phyloP scores from a whole-genome alignment of 1,139 yeast species.

The Saccharomyces hybrid region DNA sequence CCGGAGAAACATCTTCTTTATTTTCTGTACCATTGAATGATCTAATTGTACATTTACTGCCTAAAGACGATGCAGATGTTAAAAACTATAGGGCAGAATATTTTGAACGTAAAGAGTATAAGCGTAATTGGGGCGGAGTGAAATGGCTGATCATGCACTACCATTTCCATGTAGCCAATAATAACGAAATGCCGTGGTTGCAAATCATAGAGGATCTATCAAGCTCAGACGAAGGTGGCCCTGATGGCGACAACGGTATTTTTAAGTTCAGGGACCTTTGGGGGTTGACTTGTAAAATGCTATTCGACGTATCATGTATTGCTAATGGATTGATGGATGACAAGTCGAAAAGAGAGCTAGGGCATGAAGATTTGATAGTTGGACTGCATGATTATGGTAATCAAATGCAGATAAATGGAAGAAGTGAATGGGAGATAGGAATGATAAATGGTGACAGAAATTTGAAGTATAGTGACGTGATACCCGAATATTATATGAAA shows the following conservation, averaged over 20 bases:
- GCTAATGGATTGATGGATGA: slow-evolving; percentile 33
- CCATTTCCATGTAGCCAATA: slow-evolving; percentile 49
- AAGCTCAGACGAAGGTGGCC: slow-evolving; percentile 48
- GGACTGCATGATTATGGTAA: slow-evolving; percentile 47
- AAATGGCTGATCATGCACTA: slow-evolving; percentile 59
- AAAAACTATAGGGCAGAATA: slow-evolving; percentile 27
- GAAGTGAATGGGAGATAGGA: slow-evolving; percentile 39
- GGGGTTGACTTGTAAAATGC: slow-evolving; percentile 85
- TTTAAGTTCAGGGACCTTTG: slow-evolving; percentile 57
- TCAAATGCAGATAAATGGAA: slow-evolving; percentile 33
- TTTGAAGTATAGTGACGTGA: slow-evolving; percentile 44
- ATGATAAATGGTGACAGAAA: slow-evolving; percentile 36
- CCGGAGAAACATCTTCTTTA: slow-evolving; percentile 63
- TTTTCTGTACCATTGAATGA: slow-evolving; percentile 64
- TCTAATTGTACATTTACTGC: slow-evolving; percentile 35
- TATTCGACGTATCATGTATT: slow-evolving; percentile 67
- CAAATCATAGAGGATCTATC: slow-evolving; percentile 46
- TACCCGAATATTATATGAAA: slow-evolving; percentile 26
- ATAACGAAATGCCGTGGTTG: slow-evolving; percentile 57
- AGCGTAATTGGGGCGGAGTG: slow-evolving; percentile 56
- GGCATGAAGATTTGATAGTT: slow-evolving; percentile 61
- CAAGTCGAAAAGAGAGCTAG: slow-evolving; percentile 31
- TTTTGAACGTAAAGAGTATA: slow-evolving; percentile 31
- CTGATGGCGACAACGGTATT: slow-evolving; percentile 20
- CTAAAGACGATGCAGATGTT: slow-evolving; percentile 15